Conservation (phyloP, 1,139 yeast genomes). For the Pichia sp. region DNA sequence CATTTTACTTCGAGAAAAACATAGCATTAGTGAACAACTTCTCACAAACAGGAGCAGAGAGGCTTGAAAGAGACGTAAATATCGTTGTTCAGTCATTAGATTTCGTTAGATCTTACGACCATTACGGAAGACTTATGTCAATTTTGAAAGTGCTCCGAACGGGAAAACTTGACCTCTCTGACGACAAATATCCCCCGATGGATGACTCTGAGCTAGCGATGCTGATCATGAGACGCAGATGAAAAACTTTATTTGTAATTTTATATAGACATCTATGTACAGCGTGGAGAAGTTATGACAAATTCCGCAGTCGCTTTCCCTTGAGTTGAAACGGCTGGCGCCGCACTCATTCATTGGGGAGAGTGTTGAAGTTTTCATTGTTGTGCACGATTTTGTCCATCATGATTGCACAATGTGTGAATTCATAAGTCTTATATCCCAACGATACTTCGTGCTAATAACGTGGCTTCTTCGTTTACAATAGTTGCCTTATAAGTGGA, state of each 20-base stretch:
- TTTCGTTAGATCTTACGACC: conserved; percentile 28
- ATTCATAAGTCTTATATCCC: no score
- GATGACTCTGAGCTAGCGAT: conserved; percentile 12
- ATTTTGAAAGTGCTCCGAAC: conserved; percentile 17
- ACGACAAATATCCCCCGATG: conserved; percentile 3
- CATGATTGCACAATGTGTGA: neutral
- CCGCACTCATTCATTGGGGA: neutral
- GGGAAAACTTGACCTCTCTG: conserved; percentile 4
- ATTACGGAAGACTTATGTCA: conserved; percentile 21
- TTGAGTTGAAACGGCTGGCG: neutral
- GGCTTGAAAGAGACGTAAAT: conserved; percentile 51
- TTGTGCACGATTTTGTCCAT: neutral
- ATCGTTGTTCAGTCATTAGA: conserved; percentile 42
- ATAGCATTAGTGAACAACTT: conserved; percentile 47
- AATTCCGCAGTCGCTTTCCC: neutral
- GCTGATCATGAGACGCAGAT: conserved; percentile 15
- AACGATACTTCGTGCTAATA: no score
- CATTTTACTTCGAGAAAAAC: conserved; percentile 35
- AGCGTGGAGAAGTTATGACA: neutral
- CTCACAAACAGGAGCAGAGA: conserved; percentile 50
- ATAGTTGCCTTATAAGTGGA: neutral
- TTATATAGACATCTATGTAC: neutral
- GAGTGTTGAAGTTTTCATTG: conserved; percentile 1
- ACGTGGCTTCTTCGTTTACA: neutral
- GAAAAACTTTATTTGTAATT: neutral